A percentile compares a stretch with the other conserved stretches of the same genome.
Evolutionary conservation across 192 early-diverging fungal genomes (phyloP).

Genomic region (Gigaspora rosea): DNA sequence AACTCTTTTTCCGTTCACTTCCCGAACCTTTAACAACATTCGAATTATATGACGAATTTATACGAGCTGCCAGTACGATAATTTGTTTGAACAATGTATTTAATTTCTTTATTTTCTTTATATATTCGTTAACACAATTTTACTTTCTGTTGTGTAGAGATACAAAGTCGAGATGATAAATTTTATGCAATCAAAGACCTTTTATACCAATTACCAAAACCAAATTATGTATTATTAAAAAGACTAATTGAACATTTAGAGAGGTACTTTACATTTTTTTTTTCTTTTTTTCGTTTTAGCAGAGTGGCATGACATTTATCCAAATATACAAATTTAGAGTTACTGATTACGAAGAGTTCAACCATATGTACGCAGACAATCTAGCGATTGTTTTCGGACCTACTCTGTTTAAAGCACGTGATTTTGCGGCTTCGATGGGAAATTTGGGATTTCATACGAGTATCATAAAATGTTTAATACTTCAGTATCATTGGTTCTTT

Average conservation of each 20-base stretch:
- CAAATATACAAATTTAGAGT: conserved; percentile 41
- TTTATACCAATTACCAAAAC: conserved; percentile 59
- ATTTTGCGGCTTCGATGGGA: conserved; percentile 67
- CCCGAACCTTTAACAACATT: conserved; percentile 92
- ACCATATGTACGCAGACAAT: conserved; percentile 90
- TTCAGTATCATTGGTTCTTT: conserved; percentile 79
- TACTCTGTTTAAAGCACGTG: conserved; percentile 71
- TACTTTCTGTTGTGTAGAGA: conserved; percentile 31
- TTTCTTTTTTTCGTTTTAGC: background rate
- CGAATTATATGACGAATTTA: conserved; percentile 79
- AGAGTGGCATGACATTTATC: background rate
- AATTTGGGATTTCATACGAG: conserved; percentile 74
- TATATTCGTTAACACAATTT: background rate
- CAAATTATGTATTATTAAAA: conserved; percentile 69
- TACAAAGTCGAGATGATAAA: conserved; percentile 73
- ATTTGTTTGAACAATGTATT: background rate
- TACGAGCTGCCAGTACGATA: conserved; percentile 65
- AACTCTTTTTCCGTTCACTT: conserved; percentile 91
- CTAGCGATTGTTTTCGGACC: conserved; percentile 97
- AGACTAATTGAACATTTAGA: conserved; percentile 73
- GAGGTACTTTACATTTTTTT: conserved; percentile 33
- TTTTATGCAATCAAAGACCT: conserved; percentile 69
- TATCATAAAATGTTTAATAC: conserved; percentile 71
- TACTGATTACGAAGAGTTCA: conserved; percentile 75
- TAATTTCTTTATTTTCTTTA: background rate